Base-by-base conservation (phyloP, 768 basidiomycete species). In the Kwoniella bestiolae region DNA sequence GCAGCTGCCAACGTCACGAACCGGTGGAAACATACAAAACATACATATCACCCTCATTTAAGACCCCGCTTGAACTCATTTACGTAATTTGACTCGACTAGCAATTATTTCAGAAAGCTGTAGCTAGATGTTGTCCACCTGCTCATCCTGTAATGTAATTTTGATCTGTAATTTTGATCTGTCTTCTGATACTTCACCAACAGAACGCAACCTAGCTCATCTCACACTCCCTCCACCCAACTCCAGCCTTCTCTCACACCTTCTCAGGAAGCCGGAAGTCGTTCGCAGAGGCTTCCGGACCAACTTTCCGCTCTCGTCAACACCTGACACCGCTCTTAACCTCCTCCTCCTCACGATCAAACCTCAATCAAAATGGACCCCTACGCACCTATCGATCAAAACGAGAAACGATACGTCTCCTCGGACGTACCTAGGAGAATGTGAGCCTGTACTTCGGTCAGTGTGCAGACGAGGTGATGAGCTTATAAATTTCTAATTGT, bases 381-480 rank as follows among this genome's bases (percentile, higher is more conserved):
- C 31, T 64, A 34, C 49, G 21, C 57, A 6, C 32, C 32, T 8
- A 52, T 72, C 34, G 71, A 78, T 51, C 73, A 74, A 25, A 75
- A 80, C 65, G 73, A 74, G 38, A 82, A 82, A 70, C 65, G 60
- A 21, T 81, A 82, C 64, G 81, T 82, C 41, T 70, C 76, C 3
- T 75, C 77, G 50, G 79, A 81, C 69, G 80, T 81, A 12, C 82
- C 82, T 14, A 75, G 78, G 45, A 59, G 79, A 60, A 81, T 82
- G 81, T 82, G 46, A 71, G 80, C 71, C 21, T 31, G 16, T 14
- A 31, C 18, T 1, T n/a, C 3, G 26, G 31, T 49, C 14, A 2
- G 7, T 47, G 21, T n/a, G n/a, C n/a, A 1, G 18, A 28, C 2
- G 26, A 14, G 25, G 6, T 32, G 29, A 16, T 26, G 34, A 35